These are phyloP conservation scores for Elsinoe ampelina DNA, from an alignment of 2,329 filamentous ascomycete genomes.

Conservation along the genomic window DNA sequence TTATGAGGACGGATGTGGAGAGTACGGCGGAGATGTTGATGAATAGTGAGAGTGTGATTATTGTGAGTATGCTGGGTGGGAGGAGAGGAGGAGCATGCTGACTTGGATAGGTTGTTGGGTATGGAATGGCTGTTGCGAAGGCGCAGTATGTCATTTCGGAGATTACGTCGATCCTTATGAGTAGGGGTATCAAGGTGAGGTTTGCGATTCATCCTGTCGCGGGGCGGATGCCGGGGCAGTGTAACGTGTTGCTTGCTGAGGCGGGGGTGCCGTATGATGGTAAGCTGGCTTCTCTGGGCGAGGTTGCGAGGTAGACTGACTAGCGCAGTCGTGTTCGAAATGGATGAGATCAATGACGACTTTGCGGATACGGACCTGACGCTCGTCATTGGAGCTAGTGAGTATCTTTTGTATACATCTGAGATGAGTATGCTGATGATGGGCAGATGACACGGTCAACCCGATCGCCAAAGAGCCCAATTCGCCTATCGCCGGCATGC, in stretches of 20 bases:
- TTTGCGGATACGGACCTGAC: conserved; percentile 78
- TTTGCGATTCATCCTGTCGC: conserved; percentile 89
- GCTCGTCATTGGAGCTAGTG: conserved; percentile 72
- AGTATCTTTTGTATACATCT: background rate
- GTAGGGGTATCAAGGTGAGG: conserved; percentile 68
- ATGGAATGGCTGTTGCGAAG: conserved; percentile 91
- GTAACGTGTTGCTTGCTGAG: conserved; percentile 82
- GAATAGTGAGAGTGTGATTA: conserved; percentile 75
- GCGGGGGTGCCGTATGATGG: conserved; percentile 80
- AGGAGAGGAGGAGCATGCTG: conserved; percentile 18
- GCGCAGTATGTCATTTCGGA: conserved; percentile 85
- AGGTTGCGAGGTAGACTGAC: conserved; percentile 18
- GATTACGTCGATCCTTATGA: conserved; percentile 64
- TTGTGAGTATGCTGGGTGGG: conserved; percentile 37
- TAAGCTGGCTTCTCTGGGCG: conserved; percentile 24
- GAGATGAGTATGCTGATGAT: background rate
- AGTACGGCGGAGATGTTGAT: conserved; percentile 68
- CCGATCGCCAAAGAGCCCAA: conserved; percentile 71
- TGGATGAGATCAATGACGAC: conserved; percentile 95
- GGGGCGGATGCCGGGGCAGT: conserved; percentile 86
- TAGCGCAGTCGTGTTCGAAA: conserved; percentile 63
- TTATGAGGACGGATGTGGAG: conserved; percentile 69
- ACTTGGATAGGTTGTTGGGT: conserved; percentile 54
- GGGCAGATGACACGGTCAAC: conserved; percentile 69
- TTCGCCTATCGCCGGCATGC: conserved; percentile 76